phyloP scores from a whole-genome alignment of 208 protist species.

The Leishmania amazonensis region DNA sequence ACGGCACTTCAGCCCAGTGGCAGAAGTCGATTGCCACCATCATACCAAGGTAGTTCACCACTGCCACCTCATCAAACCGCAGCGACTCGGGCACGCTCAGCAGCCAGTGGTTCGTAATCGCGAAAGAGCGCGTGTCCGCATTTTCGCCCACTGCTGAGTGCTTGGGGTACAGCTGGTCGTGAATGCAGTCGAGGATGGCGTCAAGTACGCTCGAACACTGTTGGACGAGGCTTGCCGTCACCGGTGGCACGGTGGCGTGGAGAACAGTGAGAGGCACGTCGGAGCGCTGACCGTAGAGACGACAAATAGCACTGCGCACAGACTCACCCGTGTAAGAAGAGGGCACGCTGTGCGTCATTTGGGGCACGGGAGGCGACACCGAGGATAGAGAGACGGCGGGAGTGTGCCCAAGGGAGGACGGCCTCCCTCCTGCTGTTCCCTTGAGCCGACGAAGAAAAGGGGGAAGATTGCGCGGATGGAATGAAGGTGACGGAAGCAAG shows the following conservation, averaged over 20 bases:
- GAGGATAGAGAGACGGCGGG: neutral
- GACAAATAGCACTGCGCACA: constrained; percentile 13
- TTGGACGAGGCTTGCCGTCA: constrained; percentile 4
- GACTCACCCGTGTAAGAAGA: constrained; percentile 23
- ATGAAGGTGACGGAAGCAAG: neutral
- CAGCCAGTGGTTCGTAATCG: constrained; percentile 53
- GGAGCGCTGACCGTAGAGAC: constrained; percentile 14
- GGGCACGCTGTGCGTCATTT: neutral
- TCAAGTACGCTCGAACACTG: constrained; percentile 8
- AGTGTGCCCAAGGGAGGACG: neutral
- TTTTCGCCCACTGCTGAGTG: neutral
- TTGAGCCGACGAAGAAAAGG: neutral
- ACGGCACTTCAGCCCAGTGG: constrained; percentile 70
- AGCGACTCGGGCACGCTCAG: constrained; percentile 52
- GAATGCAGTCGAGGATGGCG: constrained; percentile 1
- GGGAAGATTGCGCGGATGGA: neutral
- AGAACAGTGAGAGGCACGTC: constrained; percentile 10
- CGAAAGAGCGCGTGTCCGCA: neutral
- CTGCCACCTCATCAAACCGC: constrained; percentile 25
- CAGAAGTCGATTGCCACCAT: constrained; percentile 87
- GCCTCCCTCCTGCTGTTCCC: neutral
- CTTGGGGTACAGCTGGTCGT: constrained; percentile 8
- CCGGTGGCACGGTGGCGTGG: constrained; percentile 27
- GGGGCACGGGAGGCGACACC: neutral
- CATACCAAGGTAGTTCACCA: constrained; percentile 81